phyloP scores from a whole-genome alignment of 116 monocot species.

The Phalaenopsis hybrid region DNA sequence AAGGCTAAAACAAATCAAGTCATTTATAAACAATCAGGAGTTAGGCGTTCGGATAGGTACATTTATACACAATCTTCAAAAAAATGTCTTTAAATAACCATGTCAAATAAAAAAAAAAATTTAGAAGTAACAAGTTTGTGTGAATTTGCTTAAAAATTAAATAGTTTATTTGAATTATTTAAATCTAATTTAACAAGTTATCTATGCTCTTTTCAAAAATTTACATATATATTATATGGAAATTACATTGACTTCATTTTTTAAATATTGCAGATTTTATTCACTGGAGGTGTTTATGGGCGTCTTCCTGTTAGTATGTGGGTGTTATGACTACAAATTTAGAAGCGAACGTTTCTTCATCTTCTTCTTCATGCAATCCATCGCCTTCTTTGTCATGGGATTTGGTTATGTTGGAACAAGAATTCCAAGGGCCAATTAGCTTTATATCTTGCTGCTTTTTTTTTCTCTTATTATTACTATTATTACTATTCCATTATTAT shows the following conservation, averaged over 20 bases:
- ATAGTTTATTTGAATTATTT: no score
- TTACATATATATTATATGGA: no score
- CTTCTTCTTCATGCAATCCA: constrained; percentile 54
- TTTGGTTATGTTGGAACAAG: constrained; percentile 60
- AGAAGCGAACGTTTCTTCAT: constrained; percentile 27
- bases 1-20: not conserved
- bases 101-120: no score
- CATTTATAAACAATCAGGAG: not conserved
- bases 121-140: no score
- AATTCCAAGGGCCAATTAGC: not conserved
- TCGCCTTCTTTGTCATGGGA: constrained; percentile 54
- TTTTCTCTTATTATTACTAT: no score
- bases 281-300: not conserved
- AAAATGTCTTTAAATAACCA: no score
- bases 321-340: constrained; percentile 8
- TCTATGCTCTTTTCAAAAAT: no score
- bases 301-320: constrained; percentile 1
- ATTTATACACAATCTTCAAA: no score
- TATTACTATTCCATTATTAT: no score
- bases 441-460: not conserved
- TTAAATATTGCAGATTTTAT: constrained; percentile 6
- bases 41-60: not conserved
- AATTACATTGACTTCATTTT: not conserved
- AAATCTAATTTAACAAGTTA: no score
- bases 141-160: no score